A percentile compares a stretch with the other conserved stretches of the same genome.
These are phyloP conservation scores for Yamadazyma endophytica DNA, from an alignment of 805 yeast species.

Conservation along the genomic window DNA sequence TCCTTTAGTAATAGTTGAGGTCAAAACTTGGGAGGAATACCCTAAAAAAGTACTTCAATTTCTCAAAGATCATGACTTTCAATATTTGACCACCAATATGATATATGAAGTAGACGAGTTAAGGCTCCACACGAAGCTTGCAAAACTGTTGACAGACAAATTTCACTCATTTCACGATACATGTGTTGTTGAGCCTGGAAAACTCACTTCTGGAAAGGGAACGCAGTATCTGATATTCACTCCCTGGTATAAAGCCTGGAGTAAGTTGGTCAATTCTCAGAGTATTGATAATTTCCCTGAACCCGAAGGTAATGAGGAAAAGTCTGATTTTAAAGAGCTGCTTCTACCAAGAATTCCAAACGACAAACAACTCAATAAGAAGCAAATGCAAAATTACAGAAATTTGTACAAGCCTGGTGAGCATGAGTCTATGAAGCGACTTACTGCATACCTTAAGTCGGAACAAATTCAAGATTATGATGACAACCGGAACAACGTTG, in stretches of 20 bases:
- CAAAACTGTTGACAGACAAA: slow-evolving; percentile 1
- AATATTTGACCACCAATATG: slow-evolving; percentile 30
- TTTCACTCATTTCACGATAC: slow-evolving; percentile 33
- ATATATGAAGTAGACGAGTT: slow-evolving; percentile 46
- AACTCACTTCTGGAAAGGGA: slow-evolving; percentile 29
- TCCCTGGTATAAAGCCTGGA: slow-evolving; percentile 41
- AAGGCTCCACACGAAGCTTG: slow-evolving; percentile 16
- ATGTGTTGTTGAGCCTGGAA: slow-evolving; percentile 40
- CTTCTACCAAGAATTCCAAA: slow-evolving; percentile 4
- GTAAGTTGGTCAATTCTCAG: slow-evolving; percentile 19
- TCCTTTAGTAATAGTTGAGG: slow-evolving; percentile 35
- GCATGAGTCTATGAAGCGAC: slow-evolving; percentile 23
- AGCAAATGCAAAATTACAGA: slow-evolving; percentile 5
- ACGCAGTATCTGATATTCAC: slow-evolving; percentile 42
- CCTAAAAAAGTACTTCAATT: slow-evolving; percentile 18
- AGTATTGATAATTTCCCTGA: slow-evolving; percentile 3
- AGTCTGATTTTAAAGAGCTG: not conserved
- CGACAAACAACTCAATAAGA: slow-evolving; percentile 3
- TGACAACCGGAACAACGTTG: slow-evolving; percentile 25
- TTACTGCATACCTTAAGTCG: slow-evolving; percentile 17
- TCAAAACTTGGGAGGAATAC: slow-evolving; percentile 29
- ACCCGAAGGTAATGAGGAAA: slow-evolving; percentile 2
- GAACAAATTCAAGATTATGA: slow-evolving; percentile 25
- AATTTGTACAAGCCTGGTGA: slow-evolving; percentile 22
- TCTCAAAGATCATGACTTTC: slow-evolving; percentile 17